Percentiles rank a stretch among this genome's conserved stretches.
phyloP scores from a whole-genome alignment of 371 early-diverging fungal species.

The Haplosporangium sp. region DNA sequence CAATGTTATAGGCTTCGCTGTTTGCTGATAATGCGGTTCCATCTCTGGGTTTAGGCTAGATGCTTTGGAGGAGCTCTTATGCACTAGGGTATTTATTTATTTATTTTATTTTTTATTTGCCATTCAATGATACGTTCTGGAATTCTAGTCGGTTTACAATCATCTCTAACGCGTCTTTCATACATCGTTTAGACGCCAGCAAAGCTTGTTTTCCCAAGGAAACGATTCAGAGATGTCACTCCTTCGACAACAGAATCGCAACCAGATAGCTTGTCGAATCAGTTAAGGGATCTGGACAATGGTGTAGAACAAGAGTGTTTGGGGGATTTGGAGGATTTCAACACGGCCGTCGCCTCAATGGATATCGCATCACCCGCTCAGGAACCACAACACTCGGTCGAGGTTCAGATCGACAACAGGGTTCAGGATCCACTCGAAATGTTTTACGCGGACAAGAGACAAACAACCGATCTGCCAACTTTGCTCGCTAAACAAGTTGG shows the following conservation, averaged over 20 bases:
- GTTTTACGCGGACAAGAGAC: constrained; percentile 29
- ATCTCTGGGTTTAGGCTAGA: constrained; percentile 2
- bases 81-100: constrained; percentile 3
- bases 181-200: constrained; percentile 4
- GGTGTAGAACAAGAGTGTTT: too few species aligned
- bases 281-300: constrained; percentile 17
- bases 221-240: constrained; percentile 9
- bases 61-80: constrained; percentile 2
- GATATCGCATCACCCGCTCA: constrained; percentile 3
- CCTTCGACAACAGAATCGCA: not conserved
- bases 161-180: not conserved
- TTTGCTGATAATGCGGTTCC: too few species aligned
- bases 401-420: constrained; percentile 12
- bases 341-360: not conserved
- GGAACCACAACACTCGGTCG: not conserved
- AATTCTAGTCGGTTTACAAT: too few species aligned
- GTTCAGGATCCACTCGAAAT: constrained; percentile 24
- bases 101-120: not conserved
- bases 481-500: constrained; percentile 19
- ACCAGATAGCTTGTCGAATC: not conserved
- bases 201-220: not conserved
- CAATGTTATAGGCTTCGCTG: not conserved
- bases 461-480: constrained; percentile 28
- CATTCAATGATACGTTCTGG: too few species aligned
- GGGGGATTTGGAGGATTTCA: not conserved